Evolutionary conservation across 768 basidiomycete genomes (phyloP).

Genomic region (Pleurotus citrinopileatus): DNA sequence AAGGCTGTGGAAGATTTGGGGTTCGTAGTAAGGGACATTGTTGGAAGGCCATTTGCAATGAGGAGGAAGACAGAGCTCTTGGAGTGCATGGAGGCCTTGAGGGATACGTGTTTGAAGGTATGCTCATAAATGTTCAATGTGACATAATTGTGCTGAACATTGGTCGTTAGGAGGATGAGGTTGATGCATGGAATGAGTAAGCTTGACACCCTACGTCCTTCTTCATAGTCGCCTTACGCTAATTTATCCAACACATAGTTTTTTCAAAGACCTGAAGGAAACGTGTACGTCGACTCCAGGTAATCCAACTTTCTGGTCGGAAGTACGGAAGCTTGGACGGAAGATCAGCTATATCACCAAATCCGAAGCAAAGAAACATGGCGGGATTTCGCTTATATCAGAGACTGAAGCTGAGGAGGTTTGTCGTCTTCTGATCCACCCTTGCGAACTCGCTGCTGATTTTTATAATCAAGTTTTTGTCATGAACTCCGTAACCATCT

Average conservation of each 20-base stretch:
- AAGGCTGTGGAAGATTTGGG: constrained; percentile 85
- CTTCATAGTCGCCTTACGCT: not conserved
- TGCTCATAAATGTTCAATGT: constrained; percentile 15
- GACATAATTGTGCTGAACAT: not conserved
- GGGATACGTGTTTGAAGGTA: constrained; percentile 65
- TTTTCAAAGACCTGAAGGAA: constrained; percentile 55
- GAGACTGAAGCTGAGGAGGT: constrained; percentile 58
- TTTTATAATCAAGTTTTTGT: not conserved
- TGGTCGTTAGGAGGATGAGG: constrained; percentile 66
- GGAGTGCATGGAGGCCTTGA: constrained; percentile 66
- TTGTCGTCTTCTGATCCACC: not conserved
- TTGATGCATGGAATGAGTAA: constrained; percentile 78
- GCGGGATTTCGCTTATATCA: constrained; percentile 54
- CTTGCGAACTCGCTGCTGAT: constrained; percentile 5
- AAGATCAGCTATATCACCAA: constrained; percentile 60
- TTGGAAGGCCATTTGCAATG: constrained; percentile 66
- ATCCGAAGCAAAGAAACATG: constrained; percentile 56
- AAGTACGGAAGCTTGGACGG: constrained; percentile 47
- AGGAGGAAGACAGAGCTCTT: constrained; percentile 68
- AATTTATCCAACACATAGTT: constrained; percentile 36
- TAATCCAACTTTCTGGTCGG: constrained; percentile 67
- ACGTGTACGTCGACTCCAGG: constrained; percentile 55
- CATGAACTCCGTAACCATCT: not conserved
- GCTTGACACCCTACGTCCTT: not conserved
- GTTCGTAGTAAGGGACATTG: constrained; percentile 66